Percentiles rank a stretch among this genome's conserved stretches.
phyloP scores from a whole-genome alignment of 2,329 filamentous ascomycete species.

The Raffaelea deltoideospora region DNA sequence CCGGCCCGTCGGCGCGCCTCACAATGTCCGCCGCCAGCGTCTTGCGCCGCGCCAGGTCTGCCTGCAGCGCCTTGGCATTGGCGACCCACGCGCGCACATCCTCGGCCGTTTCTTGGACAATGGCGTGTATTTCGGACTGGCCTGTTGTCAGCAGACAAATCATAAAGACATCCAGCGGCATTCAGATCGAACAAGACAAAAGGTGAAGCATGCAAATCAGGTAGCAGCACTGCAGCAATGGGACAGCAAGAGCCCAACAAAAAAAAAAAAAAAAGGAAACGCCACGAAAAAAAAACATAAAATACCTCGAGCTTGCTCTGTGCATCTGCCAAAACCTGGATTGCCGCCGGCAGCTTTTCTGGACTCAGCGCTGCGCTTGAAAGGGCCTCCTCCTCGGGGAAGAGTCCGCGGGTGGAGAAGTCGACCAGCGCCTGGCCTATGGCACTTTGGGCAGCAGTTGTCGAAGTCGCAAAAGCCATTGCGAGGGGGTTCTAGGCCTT shows the following conservation, averaged over 20 bases:
- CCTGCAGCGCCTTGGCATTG: slow-evolving; percentile 70
- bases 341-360: slow-evolving; percentile 22
- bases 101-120: slow-evolving; percentile 62
- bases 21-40: slow-evolving; percentile 69
- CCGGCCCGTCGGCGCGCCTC: slow-evolving; percentile 53
- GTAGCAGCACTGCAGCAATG: neutral
- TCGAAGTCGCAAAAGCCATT: no score
- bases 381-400: slow-evolving; percentile 29
- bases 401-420: slow-evolving; percentile 35
- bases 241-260: neutral
- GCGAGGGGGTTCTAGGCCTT: no score
- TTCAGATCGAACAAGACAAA: no score
- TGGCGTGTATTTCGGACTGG: slow-evolving; percentile 56
- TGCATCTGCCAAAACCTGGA: slow-evolving; percentile 24
- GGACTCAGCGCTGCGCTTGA: slow-evolving; percentile 20
- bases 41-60: slow-evolving; percentile 70
- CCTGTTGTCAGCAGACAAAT: no score
- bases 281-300: neutral
- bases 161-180: no score
- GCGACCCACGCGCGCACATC: slow-evolving; percentile 77
- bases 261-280: neutral
- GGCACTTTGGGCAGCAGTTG: slow-evolving; percentile 1
- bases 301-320: slow-evolving; percentile 29
- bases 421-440: slow-evolving; percentile 45
- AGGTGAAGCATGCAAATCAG: slow-evolving; percentile 21